These are phyloP conservation scores for Mucor plumbeus DNA, from an alignment of 371 early-diverging fungal genomes.

Conservation along the genomic window DNA sequence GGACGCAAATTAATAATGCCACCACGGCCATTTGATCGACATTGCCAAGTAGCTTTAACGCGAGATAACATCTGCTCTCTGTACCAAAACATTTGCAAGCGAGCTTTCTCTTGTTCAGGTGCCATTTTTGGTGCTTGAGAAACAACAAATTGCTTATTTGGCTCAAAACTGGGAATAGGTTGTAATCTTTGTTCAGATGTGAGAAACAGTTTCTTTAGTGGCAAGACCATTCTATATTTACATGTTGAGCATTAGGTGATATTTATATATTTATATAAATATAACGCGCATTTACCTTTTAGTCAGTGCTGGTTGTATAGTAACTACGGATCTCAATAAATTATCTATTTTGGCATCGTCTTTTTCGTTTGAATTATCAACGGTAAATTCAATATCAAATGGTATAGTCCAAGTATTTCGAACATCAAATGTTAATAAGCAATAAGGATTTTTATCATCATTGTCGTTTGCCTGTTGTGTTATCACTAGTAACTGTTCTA, in stretches of 20 bases:
- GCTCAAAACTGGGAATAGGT: constrained; percentile 74
- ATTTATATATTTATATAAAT: background rate
- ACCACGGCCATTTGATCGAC: constrained; percentile 51
- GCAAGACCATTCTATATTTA: constrained; percentile 63
- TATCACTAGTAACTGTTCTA: constrained; percentile 27
- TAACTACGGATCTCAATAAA: constrained; percentile 9
- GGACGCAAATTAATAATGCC: constrained; percentile 63
- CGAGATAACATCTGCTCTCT: constrained; percentile 67
- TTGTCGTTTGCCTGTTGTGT: constrained; percentile 26
- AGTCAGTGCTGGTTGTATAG: constrained; percentile 47
- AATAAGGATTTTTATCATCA: constrained; percentile 62
- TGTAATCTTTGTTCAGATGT: constrained; percentile 51
- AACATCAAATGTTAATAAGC: constrained; percentile 80
- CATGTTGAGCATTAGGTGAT: background rate
- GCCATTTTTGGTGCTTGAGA: constrained; percentile 60
- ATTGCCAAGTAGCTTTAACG: constrained; percentile 62
- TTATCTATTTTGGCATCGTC: background rate
- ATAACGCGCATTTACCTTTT: constrained; percentile 24
- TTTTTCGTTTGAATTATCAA: constrained; percentile 49
- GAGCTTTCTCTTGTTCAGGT: constrained; percentile 65
- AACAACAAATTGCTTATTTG: constrained; percentile 82
- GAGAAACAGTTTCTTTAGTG: constrained; percentile 70
- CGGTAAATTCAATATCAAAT: constrained; percentile 69
- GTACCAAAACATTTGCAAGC: constrained; percentile 82
- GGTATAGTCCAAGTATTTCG: constrained; percentile 78